Evolutionary conservation across 2,329 filamentous ascomycete genomes (phyloP), one percentile per base, ranked within the genome.

Genomic region (Diaporthe ilicicola): DNA sequence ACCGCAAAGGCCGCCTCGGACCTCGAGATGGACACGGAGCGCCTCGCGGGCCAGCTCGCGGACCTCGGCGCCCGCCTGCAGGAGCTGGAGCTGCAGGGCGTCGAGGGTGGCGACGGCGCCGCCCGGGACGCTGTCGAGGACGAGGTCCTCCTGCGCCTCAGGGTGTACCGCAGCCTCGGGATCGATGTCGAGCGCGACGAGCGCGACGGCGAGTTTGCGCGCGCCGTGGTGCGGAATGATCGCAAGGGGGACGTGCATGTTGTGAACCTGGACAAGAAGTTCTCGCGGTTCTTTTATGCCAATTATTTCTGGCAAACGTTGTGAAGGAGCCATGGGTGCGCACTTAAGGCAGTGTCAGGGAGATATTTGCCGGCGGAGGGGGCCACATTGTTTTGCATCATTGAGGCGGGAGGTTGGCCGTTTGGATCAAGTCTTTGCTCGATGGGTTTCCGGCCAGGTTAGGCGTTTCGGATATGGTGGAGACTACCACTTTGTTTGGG

Each of bases 261-360:
- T 62, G 92, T 99, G 72, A 97, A 97, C 78, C 91, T 99, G 80
- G 95, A 98, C 77, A 91, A 93, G 76, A 97, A 96, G 83, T 95
- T 97, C 80, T 95, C 93, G 71, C 88, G 91, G 73, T 95, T 93
- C 80, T 98, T 97, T 79, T 97, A 98, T 78, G 94, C 95, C 27
- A 97, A 97, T 77, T 97, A 97, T 80, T 97, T 98, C 79, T 99
- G 96, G 96, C 88, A 94, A 77, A 95, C 91, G 37, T 86, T 98
- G 80, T 97, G 84, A 81, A 32, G 72, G 76, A 53, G n/a, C n/a
- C 34, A 29, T n/a, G 37, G 34, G 19, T 51, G 53, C n/a, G 54
- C 48, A 24, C 17, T n/a, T 2, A 6, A 1, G 29, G n/a, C 9
- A 5, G 9, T n/a, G 19, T 12, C n/a, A 29, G 27, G 24, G 39